Conservation (phyloP, 179 eudicot genomes). For the Drosera spatulata region DNA sequence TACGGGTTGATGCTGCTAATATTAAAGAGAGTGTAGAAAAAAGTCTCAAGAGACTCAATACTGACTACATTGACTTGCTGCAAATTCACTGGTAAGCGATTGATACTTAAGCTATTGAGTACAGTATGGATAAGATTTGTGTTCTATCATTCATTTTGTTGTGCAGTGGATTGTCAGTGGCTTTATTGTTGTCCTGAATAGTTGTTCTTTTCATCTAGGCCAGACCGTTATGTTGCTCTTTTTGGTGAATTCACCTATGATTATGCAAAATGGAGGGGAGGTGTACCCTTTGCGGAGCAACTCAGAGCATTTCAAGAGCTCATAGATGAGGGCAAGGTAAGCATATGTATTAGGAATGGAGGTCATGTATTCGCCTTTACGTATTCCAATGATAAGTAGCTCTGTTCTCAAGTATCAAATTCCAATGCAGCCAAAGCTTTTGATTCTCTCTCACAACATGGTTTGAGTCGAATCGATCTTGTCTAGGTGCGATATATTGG, state of each 20-base stretch:
- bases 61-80: constrained; percentile 81
- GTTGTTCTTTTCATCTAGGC: constrained; percentile 38
- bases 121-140: background rate
- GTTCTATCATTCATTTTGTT: background rate
- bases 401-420: no score
- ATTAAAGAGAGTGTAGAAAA: constrained; percentile 94
- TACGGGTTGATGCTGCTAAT: constrained; percentile 94
- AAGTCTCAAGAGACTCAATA: constrained; percentile 85
- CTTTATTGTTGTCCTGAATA: constrained; percentile 1
- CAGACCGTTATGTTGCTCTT: constrained; percentile 81
- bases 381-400: no score
- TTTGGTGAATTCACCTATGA: constrained; percentile 80
- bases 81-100: constrained; percentile 89
- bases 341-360: no score
- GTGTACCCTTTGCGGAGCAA: constrained; percentile 77
- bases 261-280: constrained; percentile 67
- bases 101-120: background rate
- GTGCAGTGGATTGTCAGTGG: constrained; percentile 1
- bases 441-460: background rate
- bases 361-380: no score
- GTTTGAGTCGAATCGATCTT: constrained; percentile 1
- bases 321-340: constrained; percentile 90
- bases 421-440: no score
- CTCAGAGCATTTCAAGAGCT: constrained; percentile 77
- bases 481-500: constrained; percentile 87